A percentile compares a stretch with the other conserved stretches of the same genome.
Evolutionary conservation across 441 rosid species (phyloP).

Genomic region (Populus hybrid): DNA sequence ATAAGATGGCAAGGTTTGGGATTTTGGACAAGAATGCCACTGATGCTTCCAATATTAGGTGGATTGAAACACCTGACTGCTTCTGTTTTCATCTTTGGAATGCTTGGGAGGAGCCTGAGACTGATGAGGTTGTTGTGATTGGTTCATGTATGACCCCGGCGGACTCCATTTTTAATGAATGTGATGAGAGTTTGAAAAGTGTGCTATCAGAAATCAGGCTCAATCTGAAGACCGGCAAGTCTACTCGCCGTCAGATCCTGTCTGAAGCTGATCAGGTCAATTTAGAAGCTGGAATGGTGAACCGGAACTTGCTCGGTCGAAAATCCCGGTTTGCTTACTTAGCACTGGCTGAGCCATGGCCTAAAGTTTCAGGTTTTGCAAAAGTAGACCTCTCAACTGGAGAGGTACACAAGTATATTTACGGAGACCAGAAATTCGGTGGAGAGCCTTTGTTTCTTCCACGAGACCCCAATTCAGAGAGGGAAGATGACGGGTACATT

Average conservation of each 20-base stretch:
- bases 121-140: constrained; percentile 68
- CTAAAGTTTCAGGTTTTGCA: constrained; percentile 82
- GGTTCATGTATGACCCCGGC: constrained; percentile 93
- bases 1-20: constrained; percentile 67
- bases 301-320: constrained; percentile 59
- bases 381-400: constrained; percentile 70
- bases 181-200: constrained; percentile 60
- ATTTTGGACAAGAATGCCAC: constrained; percentile 48
- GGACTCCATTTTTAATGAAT: constrained; percentile 78
- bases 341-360: constrained; percentile 89
- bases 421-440: constrained; percentile 60
- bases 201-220: constrained; percentile 74
- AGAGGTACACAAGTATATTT: constrained; percentile 40
- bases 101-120: constrained; percentile 83
- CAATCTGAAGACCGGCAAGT: constrained; percentile 61
- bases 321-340: constrained; percentile 61
- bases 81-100: constrained; percentile 91
- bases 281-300: constrained; percentile 90
- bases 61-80: constrained; percentile 62
- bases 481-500: constrained; percentile 61
- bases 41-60: constrained; percentile 39
- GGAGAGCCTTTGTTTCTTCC: constrained; percentile 81
- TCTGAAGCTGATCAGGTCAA: constrained; percentile 44
- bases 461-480: constrained; percentile 9
- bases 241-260: constrained; percentile 54